A percentile compares a stretch with the other conserved stretches of the same genome.
phyloP scores from a whole-genome alignment of 495 filamentous ascomycete genomes.

The Xylaria cubensis region DNA sequence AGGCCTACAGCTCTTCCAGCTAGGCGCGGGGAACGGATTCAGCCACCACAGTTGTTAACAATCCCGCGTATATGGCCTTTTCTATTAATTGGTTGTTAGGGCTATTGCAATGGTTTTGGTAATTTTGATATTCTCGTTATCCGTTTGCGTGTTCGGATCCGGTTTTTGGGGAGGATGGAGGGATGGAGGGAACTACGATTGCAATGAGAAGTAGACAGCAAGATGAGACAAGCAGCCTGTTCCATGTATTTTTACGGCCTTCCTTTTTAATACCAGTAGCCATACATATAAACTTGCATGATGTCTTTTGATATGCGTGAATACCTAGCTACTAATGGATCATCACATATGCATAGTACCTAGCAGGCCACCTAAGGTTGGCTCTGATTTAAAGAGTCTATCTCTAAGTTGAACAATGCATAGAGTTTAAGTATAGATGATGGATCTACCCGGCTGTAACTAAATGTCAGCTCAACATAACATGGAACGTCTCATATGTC shows the following conservation, averaged over 20 bases:
- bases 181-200: neutral
- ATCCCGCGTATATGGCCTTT: neutral
- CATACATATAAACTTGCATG: neutral
- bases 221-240: neutral
- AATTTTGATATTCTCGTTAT: neutral
- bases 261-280: constrained; percentile 15
- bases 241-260: constrained; percentile 19
- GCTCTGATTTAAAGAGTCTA: neutral
- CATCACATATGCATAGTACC: neutral
- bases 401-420: neutral
- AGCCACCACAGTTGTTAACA: no score
- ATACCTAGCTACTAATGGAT: neutral
- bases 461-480: neutral
- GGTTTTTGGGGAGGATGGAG: neutral
- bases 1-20: constrained; percentile 58
- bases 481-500: neutral
- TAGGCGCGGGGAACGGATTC: constrained; percentile 19
- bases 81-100: neutral
- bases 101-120: neutral
- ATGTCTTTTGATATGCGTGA: neutral
- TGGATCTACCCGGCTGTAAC: neutral
- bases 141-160: neutral
- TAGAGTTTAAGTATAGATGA: neutral
- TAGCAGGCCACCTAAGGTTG: neutral
- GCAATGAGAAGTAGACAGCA: constrained; percentile 6